These are phyloP conservation scores for Hyparrhenia diplandra DNA, from an alignment of 176 grass and related monocot species.

Conservation along the genomic window DNA sequence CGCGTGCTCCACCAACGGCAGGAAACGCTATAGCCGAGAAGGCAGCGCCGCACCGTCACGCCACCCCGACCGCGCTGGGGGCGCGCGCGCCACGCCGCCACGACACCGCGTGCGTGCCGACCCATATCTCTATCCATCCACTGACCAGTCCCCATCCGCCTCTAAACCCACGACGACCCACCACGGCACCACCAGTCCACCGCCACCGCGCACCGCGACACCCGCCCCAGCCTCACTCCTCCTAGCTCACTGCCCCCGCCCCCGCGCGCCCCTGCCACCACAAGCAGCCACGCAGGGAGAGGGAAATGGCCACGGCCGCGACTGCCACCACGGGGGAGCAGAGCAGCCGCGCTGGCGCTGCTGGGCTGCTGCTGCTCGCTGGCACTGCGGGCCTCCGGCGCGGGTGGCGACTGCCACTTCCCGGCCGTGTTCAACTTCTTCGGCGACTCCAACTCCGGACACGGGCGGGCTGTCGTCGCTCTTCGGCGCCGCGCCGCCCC, in stretches of 20 bases:
- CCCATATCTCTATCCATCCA: neutral
- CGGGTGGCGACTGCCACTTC: slow-evolving; percentile 53
- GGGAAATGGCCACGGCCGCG: slow-evolving; percentile 4
- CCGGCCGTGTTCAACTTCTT: slow-evolving; percentile 97
- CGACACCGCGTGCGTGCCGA: slow-evolving; percentile 1
- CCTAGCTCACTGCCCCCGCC: neutral
- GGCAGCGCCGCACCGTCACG: neutral
- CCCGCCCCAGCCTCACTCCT: neutral
- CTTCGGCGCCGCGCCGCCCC: slow-evolving; percentile 86
- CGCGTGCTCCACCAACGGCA: neutral
- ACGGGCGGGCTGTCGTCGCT: slow-evolving; percentile 83
- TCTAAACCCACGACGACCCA: slow-evolving; percentile 1
- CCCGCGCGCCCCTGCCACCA: neutral
- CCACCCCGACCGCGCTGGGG: neutral
- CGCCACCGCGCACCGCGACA: neutral
- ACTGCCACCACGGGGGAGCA: neutral
- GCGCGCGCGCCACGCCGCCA: neutral
- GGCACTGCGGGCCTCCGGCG: neutral
- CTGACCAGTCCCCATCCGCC: neutral
- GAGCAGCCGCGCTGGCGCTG: neutral
- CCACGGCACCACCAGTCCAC: neutral
- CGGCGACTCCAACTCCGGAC: slow-evolving; percentile 97
- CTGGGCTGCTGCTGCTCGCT: neutral
- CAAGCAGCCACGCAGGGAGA: neutral
- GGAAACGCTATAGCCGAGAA: too few species aligned